Percentiles rank a stretch among this genome's conserved stretches.
phyloP scores from a whole-genome alignment of 2,329 filamentous ascomycete species.

The Tolypocladium capitatum region DNA sequence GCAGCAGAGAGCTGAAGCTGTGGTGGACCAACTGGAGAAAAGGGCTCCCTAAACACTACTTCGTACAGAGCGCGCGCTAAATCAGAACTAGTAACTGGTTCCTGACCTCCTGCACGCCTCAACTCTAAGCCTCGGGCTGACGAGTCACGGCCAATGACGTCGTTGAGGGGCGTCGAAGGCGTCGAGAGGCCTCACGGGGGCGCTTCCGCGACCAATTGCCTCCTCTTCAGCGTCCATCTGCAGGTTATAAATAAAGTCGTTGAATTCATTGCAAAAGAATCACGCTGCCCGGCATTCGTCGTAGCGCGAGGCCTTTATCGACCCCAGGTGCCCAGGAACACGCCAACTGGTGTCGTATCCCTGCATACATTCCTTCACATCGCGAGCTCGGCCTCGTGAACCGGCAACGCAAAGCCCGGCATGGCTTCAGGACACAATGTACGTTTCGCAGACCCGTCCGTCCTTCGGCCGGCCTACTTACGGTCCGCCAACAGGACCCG shows the following conservation, averaged over 20 bases:
- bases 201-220: not conserved
- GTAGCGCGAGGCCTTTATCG: not conserved
- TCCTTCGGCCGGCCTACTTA: not conserved
- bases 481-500: slow-evolving; percentile 36
- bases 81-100: too few relatives aligned
- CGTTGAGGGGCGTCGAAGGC: too few relatives aligned
- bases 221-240: too few relatives aligned
- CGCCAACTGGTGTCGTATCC: too few relatives aligned
- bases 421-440: slow-evolving; percentile 22
- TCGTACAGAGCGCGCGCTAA: too few relatives aligned
- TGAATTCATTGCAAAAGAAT: not conserved
- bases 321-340: not conserved
- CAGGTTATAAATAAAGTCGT: not conserved
- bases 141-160: slow-evolving; percentile 2
- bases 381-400: not conserved
- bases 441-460: slow-evolving; percentile 1
- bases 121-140: too few relatives aligned
- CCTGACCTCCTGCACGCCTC: too few relatives aligned
- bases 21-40: too few relatives aligned
- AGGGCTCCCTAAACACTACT: too few relatives aligned
- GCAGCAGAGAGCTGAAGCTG: too few relatives aligned
- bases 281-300: not conserved
- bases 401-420: not conserved
- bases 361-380: too few relatives aligned
- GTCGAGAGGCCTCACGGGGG: not conserved